Evolutionary conservation across 371 early-diverging fungal genomes (phyloP).

Genomic region (Dinochytrium kinnereticum): DNA sequence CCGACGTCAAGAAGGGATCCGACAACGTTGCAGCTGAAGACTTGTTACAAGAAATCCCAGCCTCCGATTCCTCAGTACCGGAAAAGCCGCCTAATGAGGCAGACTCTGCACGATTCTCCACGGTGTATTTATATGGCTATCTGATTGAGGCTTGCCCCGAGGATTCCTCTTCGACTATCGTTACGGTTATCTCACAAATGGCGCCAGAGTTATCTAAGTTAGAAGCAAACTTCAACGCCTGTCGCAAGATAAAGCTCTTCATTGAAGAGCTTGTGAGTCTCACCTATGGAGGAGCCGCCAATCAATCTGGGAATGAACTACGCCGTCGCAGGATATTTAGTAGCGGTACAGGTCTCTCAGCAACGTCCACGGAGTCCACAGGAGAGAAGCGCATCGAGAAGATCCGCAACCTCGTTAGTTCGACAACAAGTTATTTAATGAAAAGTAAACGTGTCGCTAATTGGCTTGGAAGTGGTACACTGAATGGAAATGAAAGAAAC

Average conservation of each 20-base stretch:
- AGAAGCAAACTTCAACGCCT: constrained; percentile 41
- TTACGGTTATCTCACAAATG: constrained; percentile 50
- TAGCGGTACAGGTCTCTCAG: not conserved
- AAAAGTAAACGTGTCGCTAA: constrained; percentile 20
- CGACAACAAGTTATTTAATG: constrained; percentile 35
- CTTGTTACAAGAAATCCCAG: too few relatives aligned
- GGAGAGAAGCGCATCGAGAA: constrained; percentile 40
- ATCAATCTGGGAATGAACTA: not conserved
- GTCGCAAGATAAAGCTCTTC: constrained; percentile 52
- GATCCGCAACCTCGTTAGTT: constrained; percentile 36
- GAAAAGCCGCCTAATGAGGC: not conserved
- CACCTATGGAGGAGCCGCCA: not conserved
- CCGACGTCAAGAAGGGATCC: too few relatives aligned
- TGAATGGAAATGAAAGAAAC: not conserved
- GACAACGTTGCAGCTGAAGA: too few relatives aligned
- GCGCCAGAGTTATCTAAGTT: constrained; percentile 43
- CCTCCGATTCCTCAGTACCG: too few relatives aligned
- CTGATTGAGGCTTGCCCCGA: constrained; percentile 38
- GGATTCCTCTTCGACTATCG: constrained; percentile 30
- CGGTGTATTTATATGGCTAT: constrained; percentile 49
- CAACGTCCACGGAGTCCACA: not conserved
- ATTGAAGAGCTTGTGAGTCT: constrained; percentile 48
- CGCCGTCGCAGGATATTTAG: constrained; percentile 14
- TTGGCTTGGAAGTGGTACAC: constrained; percentile 10
- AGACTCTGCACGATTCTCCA: not conserved